phyloP scores from a whole-genome alignment of 495 filamentous ascomycete species.

The Aspergillus taichungensis region DNA sequence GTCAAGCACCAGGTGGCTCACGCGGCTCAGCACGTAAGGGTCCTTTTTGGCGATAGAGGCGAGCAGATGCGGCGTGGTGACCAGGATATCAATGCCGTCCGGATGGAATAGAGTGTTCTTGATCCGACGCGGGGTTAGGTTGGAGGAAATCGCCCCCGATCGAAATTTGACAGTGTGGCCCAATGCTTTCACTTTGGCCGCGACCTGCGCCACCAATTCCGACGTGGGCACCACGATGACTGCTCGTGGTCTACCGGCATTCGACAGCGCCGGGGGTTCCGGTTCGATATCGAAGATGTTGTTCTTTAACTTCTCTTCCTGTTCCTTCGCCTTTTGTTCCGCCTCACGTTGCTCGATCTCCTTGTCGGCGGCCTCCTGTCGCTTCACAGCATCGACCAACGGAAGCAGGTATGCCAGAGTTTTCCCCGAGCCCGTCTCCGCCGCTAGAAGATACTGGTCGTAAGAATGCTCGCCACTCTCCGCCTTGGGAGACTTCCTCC shows the following conservation, averaged over 20 bases:
- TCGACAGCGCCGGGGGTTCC: slow-evolving; percentile 43
- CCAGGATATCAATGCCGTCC: slow-evolving; percentile 72
- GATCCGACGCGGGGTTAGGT: slow-evolving; percentile 67
- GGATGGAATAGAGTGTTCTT: slow-evolving; percentile 75
- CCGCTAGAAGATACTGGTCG: slow-evolving; percentile 77
- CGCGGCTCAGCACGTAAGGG: slow-evolving; percentile 80
- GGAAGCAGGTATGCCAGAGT: slow-evolving; percentile 88
- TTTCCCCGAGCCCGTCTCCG: slow-evolving; percentile 95
- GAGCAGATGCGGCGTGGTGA: slow-evolving; percentile 84
- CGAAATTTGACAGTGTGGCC: slow-evolving; percentile 79
- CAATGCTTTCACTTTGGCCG: slow-evolving; percentile 64
- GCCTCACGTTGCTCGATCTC: slow-evolving; percentile 44
- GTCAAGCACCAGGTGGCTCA: slow-evolving; percentile 80
- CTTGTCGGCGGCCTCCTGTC: slow-evolving; percentile 56
- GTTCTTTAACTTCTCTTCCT: slow-evolving; percentile 41
- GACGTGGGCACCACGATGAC: slow-evolving; percentile 90
- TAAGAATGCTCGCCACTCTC: slow-evolving; percentile 33
- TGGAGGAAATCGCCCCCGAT: slow-evolving; percentile 68
- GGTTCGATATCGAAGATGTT: slow-evolving; percentile 46
- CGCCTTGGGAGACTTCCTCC: slow-evolving; percentile 18
- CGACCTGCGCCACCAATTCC: slow-evolving; percentile 87
- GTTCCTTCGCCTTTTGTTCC: slow-evolving; percentile 36
- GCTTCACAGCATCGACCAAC: slow-evolving; percentile 72
- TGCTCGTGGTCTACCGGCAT: slow-evolving; percentile 67
- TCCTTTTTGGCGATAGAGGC: slow-evolving; percentile 75